Evolutionary conservation across 75 land plant species (phyloP).

Genomic region (Pinus tabuliformis): DNA sequence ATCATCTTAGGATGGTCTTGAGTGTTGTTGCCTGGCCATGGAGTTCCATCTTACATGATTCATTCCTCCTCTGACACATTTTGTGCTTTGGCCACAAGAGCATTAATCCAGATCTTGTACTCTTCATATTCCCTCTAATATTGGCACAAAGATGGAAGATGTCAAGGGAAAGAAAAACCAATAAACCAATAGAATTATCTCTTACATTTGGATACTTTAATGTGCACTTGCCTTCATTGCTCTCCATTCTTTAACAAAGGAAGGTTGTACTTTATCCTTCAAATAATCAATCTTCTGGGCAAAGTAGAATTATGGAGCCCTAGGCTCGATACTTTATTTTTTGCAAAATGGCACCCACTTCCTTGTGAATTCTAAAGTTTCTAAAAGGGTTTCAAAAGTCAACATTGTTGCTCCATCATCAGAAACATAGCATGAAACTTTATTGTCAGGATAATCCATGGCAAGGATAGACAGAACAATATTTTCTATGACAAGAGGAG

Average conservation of each 20-base stretch:
- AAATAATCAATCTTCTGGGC: slow-evolving; percentile 89
- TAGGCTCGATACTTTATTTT: slow-evolving; percentile 83
- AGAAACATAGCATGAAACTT: slow-evolving; percentile 93
- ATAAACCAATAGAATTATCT: not conserved
- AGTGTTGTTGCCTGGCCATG: slow-evolving; percentile 86
- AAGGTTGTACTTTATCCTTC: slow-evolving; percentile 85
- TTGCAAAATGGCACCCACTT: slow-evolving; percentile 97
- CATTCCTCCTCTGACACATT: slow-evolving; percentile 84
- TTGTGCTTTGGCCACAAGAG: slow-evolving; percentile 87
- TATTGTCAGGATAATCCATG: slow-evolving; percentile 92
- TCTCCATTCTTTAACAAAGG: slow-evolving; percentile 83
- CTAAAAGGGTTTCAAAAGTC: slow-evolving; percentile 83
- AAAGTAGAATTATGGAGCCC: slow-evolving; percentile 92
- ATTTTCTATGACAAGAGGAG: slow-evolving; percentile 86
- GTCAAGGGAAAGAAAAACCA: not conserved
- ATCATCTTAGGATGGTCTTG: slow-evolving; percentile 79
- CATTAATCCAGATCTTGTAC: slow-evolving; percentile 82
- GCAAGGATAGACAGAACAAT: slow-evolving; percentile 86
- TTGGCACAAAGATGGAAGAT: not conserved
- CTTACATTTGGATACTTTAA: not conserved
- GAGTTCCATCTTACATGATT: slow-evolving; percentile 39
- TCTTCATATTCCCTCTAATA: slow-evolving; percentile 86
- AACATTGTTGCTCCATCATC: slow-evolving; percentile 95
- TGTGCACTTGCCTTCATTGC: slow-evolving; percentile 72
- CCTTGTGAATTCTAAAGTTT: slow-evolving; percentile 91